Base-by-base conservation (phyloP, 768 basidiomycete genomes). In the Trametes punicea region DNA sequence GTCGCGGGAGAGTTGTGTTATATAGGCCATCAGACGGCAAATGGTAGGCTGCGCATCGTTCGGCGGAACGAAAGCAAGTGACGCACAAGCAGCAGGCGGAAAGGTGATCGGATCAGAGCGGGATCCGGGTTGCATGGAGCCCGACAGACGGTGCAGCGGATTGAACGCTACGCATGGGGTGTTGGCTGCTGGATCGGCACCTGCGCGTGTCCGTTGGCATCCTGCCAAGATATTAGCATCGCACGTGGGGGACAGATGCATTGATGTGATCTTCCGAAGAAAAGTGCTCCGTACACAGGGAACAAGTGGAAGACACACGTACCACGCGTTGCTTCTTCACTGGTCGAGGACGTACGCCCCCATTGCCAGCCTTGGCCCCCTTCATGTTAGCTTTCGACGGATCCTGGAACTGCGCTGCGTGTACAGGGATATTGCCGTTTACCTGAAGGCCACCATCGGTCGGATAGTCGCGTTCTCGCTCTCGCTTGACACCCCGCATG, bases 251-350 rank as follows among this genome's bases (percentile, higher is more conserved):
- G 20, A 39, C 38, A 45, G 26, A 25, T 2, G 39, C 47, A 30
- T 39, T 21, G 11, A 46, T n/a, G 25, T 13, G 41, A 55, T 21
- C 21, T 15, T 16, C 9, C 40, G 26, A 42, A 36, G 27, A 33
- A 48, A 7, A 41, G n/a, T 21, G 25, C 54, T 38, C 6, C 25
- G 38, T 11, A 52, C 8, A 38, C 25, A 20, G 46, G 25, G 8
- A n/a, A 42, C 39, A 26, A 40, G 18, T 34, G 7, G 31, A 26
- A 36, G 20, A 20, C 27, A 40, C 41, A 76, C 83, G 64, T 62
- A 89, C 88, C 82, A 87, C 75, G 59, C 85, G 78, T 65, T 83
- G 86, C 71, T 87, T 90, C 78, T 90, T 90, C 39, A 84, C 65
- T 20, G 88, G 88, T 61, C 88, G 76, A 26, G 87, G 86, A 52